Base-by-base conservation (phyloP, 805 yeast species). In the Cyberlindnera galapagoensis region DNA sequence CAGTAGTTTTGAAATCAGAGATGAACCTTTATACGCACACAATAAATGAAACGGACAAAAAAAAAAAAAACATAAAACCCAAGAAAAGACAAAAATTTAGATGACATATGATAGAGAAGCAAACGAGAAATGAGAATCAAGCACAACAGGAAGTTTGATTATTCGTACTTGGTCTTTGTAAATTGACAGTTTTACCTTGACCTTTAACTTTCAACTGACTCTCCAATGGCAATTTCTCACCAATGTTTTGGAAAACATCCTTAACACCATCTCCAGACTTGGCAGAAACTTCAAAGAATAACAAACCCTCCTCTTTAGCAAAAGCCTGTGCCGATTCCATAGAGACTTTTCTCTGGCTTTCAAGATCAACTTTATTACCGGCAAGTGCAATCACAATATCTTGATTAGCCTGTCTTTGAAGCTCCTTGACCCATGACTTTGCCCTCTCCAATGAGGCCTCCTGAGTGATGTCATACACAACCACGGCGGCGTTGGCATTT, bases 401-500 rank as follows among this genome's bases (percentile, higher is more conserved):
- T 28, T 71, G 69, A 10, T 71, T 73, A 8, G 81, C 80, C 47
- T 76, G 83, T 49, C 75, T 75, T 51, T 76, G 76, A 41, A 82
- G 59, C 56, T 82, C 92, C 47, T 78, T 76, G 22, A 80, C 76
- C 90, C 90, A 82, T 28, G 74, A 74, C 45, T 77, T 75, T 3
- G 90, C 90, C 49, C 77, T 75, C 29, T 65, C 67, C 34, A 80
- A 63, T 3, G 86, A 78, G 0, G 76, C 62, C 24, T 69, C 70
- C 42, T 73, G 76, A 2, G 88, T 79, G 34, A 82, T 74, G 52
- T 82, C 94, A 50, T 75, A 82, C 3, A 81, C 90, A 12, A 84
- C 80, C 24, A 82, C 57, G 1, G 94, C 92, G 21, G 85, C 81
- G 54, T 82, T 80, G 18, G 88, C 82, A 49, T 80, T 80, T 44